Evolutionary conservation across 306 rosid species (phyloP).

Genomic region (Cicer judaicum): DNA sequence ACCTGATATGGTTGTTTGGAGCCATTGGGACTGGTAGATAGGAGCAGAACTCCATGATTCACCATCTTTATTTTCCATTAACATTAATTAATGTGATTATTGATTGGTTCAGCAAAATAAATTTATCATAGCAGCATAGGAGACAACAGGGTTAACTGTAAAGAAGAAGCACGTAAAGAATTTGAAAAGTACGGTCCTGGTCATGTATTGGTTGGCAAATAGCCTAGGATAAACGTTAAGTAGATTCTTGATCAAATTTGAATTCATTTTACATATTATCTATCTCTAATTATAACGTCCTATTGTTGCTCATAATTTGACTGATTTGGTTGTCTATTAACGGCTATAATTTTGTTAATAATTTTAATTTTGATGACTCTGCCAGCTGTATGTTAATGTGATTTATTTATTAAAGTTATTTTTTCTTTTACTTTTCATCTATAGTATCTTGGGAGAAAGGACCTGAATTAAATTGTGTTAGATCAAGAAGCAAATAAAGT

Average conservation of each 20-base stretch:
- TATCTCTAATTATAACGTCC: no score
- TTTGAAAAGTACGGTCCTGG: slow-evolving; percentile 22
- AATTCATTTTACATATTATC: slow-evolving; percentile 2
- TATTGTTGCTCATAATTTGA: no score
- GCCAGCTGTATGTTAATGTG: no score
- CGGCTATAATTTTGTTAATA: no score
- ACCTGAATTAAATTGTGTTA: no score
- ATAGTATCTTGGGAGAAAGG: no score
- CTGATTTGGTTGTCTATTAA: no score
- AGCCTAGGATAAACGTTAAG: slow-evolving; percentile 36
- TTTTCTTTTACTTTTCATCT: no score
- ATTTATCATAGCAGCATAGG: slow-evolving; percentile 13
- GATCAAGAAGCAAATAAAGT: no score
- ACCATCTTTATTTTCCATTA: slow-evolving; percentile 47
- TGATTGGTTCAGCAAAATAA: slow-evolving; percentile 19
- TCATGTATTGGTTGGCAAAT: background rate
- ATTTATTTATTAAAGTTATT: no score
- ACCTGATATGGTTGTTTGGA: slow-evolving; percentile 61
- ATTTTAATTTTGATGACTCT: no score
- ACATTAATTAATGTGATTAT: slow-evolving; percentile 23
- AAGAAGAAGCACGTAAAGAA: slow-evolving; percentile 40
- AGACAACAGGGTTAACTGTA: slow-evolving; percentile 8
- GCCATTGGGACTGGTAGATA: slow-evolving; percentile 50
- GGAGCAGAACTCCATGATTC: slow-evolving; percentile 43
- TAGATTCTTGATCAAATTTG: slow-evolving; percentile 43